Conservation (phyloP, 192 early-diverging fungal genomes). For the Allomyces javanicus region DNA sequence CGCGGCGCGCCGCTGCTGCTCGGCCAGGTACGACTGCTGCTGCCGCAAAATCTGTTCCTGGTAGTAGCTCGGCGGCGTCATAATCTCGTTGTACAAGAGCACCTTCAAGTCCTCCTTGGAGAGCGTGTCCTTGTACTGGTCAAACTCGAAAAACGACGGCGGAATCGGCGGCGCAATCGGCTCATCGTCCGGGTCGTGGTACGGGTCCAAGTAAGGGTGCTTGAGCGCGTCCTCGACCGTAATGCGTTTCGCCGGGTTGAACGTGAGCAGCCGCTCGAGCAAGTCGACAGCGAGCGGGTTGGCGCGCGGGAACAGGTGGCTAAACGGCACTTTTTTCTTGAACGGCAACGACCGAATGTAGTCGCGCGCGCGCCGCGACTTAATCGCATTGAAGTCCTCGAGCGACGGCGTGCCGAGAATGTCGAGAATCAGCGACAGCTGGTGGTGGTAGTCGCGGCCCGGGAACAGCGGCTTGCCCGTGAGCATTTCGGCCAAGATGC, state of each 20-base stretch:
- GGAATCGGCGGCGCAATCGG: constrained; percentile 52
- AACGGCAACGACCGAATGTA: constrained; percentile 78
- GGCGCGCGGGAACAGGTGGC: constrained; percentile 66
- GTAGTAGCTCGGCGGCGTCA: constrained; percentile 4
- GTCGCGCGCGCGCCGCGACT: constrained; percentile 63
- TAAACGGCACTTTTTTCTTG: constrained; percentile 62
- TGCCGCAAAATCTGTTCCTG: background rate
- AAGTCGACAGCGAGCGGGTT: constrained; percentile 75
- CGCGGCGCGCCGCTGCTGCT: background rate
- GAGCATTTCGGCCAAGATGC: constrained; percentile 71
- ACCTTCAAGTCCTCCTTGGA: constrained; percentile 57
- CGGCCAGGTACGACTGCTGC: background rate
- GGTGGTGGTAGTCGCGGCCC: constrained; percentile 85
- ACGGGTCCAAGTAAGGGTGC: constrained; percentile 73
- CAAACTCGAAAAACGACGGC: constrained; percentile 66
- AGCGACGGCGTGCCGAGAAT: constrained; percentile 92
- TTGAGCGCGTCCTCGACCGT: constrained; percentile 73
- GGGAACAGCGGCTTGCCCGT: constrained; percentile 63
- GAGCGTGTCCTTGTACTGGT: constrained; percentile 62
- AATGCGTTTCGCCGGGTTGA: constrained; percentile 72
- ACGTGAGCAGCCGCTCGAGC: constrained; percentile 63
- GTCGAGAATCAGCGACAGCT: constrained; percentile 86
- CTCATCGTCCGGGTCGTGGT: constrained; percentile 49
- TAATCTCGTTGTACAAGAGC: background rate
- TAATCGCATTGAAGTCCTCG: constrained; percentile 62